phyloP scores from a whole-genome alignment of 495 filamentous ascomycete genomes.

The Penicilliopsis zonata region DNA sequence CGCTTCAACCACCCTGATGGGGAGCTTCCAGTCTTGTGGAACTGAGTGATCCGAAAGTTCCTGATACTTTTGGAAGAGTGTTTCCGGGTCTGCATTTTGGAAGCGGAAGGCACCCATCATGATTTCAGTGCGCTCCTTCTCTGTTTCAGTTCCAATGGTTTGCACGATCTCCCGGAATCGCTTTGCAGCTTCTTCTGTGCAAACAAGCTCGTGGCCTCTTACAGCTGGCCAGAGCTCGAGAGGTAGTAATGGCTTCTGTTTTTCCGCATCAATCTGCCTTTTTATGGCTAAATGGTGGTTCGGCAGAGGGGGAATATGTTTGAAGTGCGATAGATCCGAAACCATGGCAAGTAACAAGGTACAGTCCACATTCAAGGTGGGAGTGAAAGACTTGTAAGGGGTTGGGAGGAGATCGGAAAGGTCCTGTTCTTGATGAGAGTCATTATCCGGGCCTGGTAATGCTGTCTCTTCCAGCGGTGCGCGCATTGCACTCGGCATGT shows the following conservation, averaged over 20 bases:
- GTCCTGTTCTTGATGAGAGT: constrained; percentile 12
- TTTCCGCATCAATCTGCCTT: constrained; percentile 55
- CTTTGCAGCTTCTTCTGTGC: constrained; percentile 47
- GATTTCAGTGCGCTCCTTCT: constrained; percentile 42
- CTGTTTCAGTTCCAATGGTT: constrained; percentile 51
- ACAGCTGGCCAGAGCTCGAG: constrained; percentile 53
- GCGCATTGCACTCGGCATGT: constrained; percentile 6
- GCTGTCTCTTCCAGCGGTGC: too few species aligned
- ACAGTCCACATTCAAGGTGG: constrained; percentile 59
- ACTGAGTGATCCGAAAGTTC: constrained; percentile 38
- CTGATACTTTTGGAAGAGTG: constrained; percentile 29
- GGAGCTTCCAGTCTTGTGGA: constrained; percentile 36
- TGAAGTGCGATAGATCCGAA: constrained; percentile 56
- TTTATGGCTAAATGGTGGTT: constrained; percentile 44
- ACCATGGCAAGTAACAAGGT: constrained; percentile 59
- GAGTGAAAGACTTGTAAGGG: constrained; percentile 40
- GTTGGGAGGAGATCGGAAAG: constrained; percentile 39
- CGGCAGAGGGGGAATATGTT: constrained; percentile 18
- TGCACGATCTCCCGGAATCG: constrained; percentile 58
- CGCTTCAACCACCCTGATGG: constrained; percentile 35
- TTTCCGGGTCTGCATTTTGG: constrained; percentile 10
- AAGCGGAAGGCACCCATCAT: constrained; percentile 31
- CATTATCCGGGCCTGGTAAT: too few species aligned
- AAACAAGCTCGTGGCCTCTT: constrained; percentile 39
- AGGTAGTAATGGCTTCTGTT: constrained; percentile 44